Evolutionary conservation across 2,329 filamentous ascomycete genomes (phyloP).

Genomic region (Botrytis sinoallii): DNA sequence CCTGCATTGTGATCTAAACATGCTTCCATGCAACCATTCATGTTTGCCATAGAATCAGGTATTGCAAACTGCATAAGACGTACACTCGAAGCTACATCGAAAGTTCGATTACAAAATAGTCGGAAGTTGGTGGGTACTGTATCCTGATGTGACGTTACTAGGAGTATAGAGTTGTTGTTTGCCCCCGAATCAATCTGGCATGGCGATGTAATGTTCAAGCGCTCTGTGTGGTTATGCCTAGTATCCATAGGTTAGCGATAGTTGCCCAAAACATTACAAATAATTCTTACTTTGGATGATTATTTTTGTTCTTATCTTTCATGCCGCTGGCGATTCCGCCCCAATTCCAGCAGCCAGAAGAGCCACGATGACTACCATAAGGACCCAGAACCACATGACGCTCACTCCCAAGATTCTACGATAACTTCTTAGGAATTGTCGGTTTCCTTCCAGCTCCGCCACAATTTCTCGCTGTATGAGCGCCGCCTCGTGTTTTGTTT

Average conservation of each 20-base stretch:
- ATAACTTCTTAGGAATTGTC: neutral
- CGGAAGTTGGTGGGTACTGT: neutral
- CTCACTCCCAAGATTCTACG: conserved; percentile 3
- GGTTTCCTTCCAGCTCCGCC: neutral
- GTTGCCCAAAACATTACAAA: neutral
- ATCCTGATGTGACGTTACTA: neutral
- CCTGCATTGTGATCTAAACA: neutral
- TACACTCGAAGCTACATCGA: neutral
- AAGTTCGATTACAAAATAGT: conserved; percentile 4
- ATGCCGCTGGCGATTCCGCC: neutral
- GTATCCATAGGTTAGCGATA: neutral
- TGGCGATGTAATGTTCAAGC: neutral
- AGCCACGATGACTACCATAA: neutral
- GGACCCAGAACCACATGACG: neutral
- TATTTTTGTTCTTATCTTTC: neutral
- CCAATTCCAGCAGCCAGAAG: conserved; percentile 2
- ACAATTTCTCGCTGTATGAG: neutral
- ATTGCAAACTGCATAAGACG: neutral
- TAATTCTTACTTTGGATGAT: neutral
- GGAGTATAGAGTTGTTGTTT: neutral
- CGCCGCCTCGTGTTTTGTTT: neutral
- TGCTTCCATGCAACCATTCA: neutral
- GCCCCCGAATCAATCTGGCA: neutral
- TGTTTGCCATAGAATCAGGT: neutral
- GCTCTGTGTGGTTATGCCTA: neutral